These are phyloP conservation scores for Astrothelium macrocarpum DNA, from an alignment of 495 filamentous ascomycete genomes.

Conservation along the genomic window DNA sequence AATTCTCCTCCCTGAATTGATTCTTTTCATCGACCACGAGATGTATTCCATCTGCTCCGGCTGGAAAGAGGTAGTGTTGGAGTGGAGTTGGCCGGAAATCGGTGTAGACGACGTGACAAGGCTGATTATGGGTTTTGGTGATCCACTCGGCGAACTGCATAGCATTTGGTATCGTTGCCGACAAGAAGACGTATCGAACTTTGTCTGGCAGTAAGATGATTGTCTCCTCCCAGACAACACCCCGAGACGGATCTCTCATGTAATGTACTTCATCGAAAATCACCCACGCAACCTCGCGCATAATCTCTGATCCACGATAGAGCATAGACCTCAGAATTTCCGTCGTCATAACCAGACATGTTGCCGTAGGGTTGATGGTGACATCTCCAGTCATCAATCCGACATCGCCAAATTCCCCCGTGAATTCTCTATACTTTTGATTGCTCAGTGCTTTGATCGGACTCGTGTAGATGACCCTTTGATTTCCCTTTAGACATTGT, in stretches of 20 bases:
- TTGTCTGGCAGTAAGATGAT: conserved; percentile 96
- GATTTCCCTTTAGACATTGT: conserved; percentile 91
- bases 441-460: conserved; percentile 98
- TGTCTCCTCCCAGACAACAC: conserved; percentile 98
- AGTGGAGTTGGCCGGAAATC: conserved; percentile 93
- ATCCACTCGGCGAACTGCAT: conserved; percentile 99
- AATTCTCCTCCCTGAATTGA: conserved; percentile 89
- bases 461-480: conserved; percentile 97
- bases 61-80: conserved; percentile 96
- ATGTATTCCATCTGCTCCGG: conserved; percentile 87
- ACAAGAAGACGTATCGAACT: conserved; percentile 95
- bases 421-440: conserved; percentile 96
- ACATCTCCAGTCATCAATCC: conserved; percentile 98
- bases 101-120: conserved; percentile 97
- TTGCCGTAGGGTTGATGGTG: conserved; percentile 96
- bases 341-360: conserved; percentile 97
- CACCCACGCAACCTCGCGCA: conserved; percentile 97
- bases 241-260: conserved; percentile 84
- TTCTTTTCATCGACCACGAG: conserved; percentile 94
- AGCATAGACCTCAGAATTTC: conserved; percentile 99
- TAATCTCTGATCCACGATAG: conserved; percentile 95
- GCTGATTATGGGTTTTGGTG: conserved; percentile 89
- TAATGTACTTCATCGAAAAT: conserved; percentile 98
- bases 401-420: conserved; percentile 90
- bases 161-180: conserved; percentile 97